Evolutionary conservation across 345 rosid species (phyloP), one percentile per base, ranked within the genome.

Genomic region (Lepidium didymum): DNA sequence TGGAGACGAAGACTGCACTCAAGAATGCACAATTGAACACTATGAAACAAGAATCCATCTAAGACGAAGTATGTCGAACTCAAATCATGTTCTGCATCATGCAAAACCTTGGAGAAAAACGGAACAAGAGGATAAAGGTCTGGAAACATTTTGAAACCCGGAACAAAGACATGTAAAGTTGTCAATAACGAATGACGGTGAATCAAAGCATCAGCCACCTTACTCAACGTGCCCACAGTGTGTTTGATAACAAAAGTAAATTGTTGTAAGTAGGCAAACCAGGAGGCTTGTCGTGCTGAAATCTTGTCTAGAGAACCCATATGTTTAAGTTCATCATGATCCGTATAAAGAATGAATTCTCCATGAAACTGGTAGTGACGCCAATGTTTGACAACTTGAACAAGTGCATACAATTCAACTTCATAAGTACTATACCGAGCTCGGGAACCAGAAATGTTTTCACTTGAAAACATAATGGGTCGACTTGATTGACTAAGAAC

Each of bases 51-150:
- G 5, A 43, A 14, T 0, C 46, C 47, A 14, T 43, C 47, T 0
- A n/a, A 14, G 0, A 43, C 0, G 4, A 43, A 14, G n/a, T n/a
- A n/a, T n/a, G 1, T 43, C n/a, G n/a, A n/a, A n/a, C n/a, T n/a
- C n/a, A n/a, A 29, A 43, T 0, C 3, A n/a, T 0, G 16, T 0
- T 41, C 3, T 0, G 8, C 1, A n/a, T 41, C 16, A n/a, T 0
- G 1, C 16, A 16, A 41, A 0, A 41, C 6, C 33, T 29, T 29
- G 0, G 7, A 6, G 33, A 29, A 29, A 29, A 29, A 5, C 0
- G 7, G 7, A n/a, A 5, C 7, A 29, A 29, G 1, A 6, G 1
- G 7, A 29, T 29, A 29, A 29, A 29, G 33, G 0, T 29, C 33
- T 0, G 7, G 33, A 0, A 29, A 1, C 1, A 7, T 5, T 5